These are phyloP conservation scores for Aspergillus olivimuriae DNA, from an alignment of 495 filamentous ascomycete genomes.

Conservation along the genomic window DNA sequence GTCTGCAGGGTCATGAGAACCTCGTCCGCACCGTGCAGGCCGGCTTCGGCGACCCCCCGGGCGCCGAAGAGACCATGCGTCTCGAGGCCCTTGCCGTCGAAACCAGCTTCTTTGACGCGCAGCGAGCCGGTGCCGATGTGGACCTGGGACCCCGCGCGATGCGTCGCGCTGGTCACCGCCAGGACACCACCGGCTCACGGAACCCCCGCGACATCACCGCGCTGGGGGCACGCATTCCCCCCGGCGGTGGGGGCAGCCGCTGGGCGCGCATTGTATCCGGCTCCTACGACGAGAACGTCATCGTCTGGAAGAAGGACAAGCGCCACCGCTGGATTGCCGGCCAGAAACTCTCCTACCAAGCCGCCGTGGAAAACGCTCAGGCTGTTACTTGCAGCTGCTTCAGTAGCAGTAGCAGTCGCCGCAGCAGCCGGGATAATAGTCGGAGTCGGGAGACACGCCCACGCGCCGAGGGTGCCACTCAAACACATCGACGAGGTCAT, in stretches of 20 bases:
- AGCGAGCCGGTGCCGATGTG: constrained; percentile 50
- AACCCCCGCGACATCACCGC: constrained; percentile 71
- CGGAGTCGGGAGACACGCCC: too few relatives aligned
- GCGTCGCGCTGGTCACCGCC: constrained; percentile 42
- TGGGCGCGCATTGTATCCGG: constrained; percentile 90
- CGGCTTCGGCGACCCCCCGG: constrained; percentile 82
- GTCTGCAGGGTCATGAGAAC: constrained; percentile 68
- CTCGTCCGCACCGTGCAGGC: constrained; percentile 94
- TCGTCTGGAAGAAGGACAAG: constrained; percentile 83
- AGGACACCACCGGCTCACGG: constrained; percentile 67
- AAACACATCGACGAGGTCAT: too few relatives aligned
- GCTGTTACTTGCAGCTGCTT: constrained; percentile 10
- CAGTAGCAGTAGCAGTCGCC: too few relatives aligned
- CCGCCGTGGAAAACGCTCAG: constrained; percentile 44
- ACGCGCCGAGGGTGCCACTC: too few relatives aligned
- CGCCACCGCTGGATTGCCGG: constrained; percentile 75
- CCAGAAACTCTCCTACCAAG: constrained; percentile 63
- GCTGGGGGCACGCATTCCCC: constrained; percentile 75
- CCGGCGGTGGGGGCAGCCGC: constrained; percentile 77
- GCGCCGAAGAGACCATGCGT: constrained; percentile 63
- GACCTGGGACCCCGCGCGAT: constrained; percentile 31
- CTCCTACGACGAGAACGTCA: constrained; percentile 90
- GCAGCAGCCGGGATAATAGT: too few relatives aligned
- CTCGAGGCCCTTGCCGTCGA: constrained; percentile 69
- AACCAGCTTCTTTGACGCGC: constrained; percentile 61